A percentile compares a stretch with the other conserved stretches of the same genome.
Evolutionary conservation across 208 protist species (phyloP).

Genomic region (Wallacemonas sp.): DNA sequence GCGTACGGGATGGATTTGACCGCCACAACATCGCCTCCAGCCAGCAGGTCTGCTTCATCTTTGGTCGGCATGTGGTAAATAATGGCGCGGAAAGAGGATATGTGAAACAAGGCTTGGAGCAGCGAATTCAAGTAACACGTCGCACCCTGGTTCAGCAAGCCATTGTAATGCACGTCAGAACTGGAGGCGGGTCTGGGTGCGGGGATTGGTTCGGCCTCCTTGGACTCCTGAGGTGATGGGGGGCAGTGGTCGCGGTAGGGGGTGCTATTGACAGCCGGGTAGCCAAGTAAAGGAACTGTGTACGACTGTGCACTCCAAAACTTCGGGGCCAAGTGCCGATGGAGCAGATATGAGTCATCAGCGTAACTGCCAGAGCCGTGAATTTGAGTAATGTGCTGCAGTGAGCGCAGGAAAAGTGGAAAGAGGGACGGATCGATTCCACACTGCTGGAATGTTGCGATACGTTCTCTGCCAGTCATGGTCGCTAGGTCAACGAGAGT

Average conservation of each 20-base stretch:
- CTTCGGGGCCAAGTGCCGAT: constrained; percentile 68
- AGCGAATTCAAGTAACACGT: constrained; percentile 94
- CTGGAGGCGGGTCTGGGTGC: neutral
- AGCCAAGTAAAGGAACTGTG: constrained; percentile 57
- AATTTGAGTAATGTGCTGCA: constrained; percentile 78
- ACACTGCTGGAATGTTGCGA: constrained; percentile 66
- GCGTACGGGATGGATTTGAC: constrained; percentile 88
- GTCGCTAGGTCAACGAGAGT: constrained; percentile 64
- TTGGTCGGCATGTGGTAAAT: constrained; percentile 92
- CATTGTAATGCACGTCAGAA: constrained; percentile 57
- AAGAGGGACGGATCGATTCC: constrained; percentile 70
- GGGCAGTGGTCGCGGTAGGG: constrained; percentile 39
- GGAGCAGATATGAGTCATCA: constrained; percentile 65
- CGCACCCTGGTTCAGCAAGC: constrained; percentile 89
- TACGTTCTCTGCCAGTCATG: constrained; percentile 75
- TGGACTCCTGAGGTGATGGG: neutral
- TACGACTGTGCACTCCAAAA: constrained; percentile 56
- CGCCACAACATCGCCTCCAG: constrained; percentile 25
- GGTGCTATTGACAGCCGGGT: constrained; percentile 58
- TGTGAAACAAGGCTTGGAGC: constrained; percentile 90
- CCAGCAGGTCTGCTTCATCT: constrained; percentile 64
- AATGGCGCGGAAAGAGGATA: constrained; percentile 77
- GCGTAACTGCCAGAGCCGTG: constrained; percentile 44
- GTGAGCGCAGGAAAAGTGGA: constrained; percentile 72
- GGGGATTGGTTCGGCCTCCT: neutral